Conservation (phyloP, 208 protist genomes). For the Plasmodiophora brassicae region DNA sequence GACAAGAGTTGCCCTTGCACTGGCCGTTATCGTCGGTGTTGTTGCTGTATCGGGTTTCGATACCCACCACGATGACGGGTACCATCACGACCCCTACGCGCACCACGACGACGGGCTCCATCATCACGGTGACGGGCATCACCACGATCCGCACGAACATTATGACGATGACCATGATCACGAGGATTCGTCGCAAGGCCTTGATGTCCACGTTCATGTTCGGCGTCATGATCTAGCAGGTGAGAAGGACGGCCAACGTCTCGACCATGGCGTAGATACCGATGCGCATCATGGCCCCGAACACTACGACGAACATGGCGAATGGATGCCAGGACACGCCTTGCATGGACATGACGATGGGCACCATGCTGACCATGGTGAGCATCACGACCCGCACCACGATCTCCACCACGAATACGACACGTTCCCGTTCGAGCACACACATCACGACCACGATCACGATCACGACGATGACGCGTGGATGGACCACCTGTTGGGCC, state of each 20-base stretch:
- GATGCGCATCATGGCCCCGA: background rate
- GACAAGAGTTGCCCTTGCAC: too few relatives aligned
- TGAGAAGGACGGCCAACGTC: background rate
- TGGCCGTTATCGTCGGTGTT: too few relatives aligned
- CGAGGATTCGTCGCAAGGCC: background rate
- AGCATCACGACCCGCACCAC: background rate
- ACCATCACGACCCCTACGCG: too few relatives aligned
- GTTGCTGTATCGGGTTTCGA: too few relatives aligned
- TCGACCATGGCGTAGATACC: background rate
- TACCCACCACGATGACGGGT: too few relatives aligned
- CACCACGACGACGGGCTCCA: too few relatives aligned
- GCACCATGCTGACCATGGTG: background rate
- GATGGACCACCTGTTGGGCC: too few relatives aligned
- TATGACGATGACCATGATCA: background rate
- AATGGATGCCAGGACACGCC: background rate
- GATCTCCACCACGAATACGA: too few relatives aligned
- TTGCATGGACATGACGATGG: background rate
- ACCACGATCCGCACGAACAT: background rate
- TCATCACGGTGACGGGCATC: background rate
- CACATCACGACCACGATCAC: too few relatives aligned
- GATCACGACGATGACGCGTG: too few relatives aligned
- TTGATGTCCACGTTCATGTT: conserved; percentile 18
- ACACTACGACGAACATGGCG: background rate
- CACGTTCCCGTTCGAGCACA: too few relatives aligned
- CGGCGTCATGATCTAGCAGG: background rate